These are phyloP conservation scores for Mycena citricolor DNA, from an alignment of 1,284 basidiomycete species.

Conservation along the genomic window DNA sequence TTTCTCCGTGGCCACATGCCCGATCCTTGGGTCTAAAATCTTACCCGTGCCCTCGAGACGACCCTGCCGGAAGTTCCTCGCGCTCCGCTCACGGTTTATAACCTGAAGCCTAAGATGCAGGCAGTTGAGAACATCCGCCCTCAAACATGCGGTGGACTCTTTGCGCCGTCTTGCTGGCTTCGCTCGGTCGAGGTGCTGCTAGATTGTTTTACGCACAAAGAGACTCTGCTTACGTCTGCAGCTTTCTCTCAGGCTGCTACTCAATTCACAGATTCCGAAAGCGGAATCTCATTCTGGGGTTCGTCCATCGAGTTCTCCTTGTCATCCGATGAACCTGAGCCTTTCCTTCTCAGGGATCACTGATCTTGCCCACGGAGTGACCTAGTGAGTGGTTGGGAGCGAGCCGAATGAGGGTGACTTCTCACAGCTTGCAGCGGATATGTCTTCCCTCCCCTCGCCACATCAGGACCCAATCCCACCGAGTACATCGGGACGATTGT, in stretches of 20 bases:
- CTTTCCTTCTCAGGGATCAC: neutral
- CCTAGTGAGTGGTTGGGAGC: slow-evolving; percentile 29
- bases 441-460: slow-evolving; percentile 48
- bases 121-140: too few relatives aligned
- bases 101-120: too few relatives aligned
- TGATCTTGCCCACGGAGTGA: slow-evolving; percentile 38
- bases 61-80: slow-evolving; percentile 26
- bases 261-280: slow-evolving; percentile 48
- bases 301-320: slow-evolving; percentile 41
- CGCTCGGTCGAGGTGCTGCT: too few relatives aligned
- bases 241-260: slow-evolving; percentile 41
- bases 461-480: slow-evolving; percentile 36
- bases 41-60: too few relatives aligned
- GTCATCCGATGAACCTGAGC: neutral
- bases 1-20: slow-evolving; percentile 20
- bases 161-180: too few relatives aligned
- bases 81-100: too few relatives aligned
- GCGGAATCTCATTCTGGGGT: slow-evolving; percentile 57
- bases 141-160: too few relatives aligned
- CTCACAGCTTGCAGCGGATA: slow-evolving; percentile 35
- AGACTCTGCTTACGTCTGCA: too few relatives aligned
- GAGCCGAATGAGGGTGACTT: neutral
- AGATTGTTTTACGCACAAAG: too few relatives aligned
- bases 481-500: slow-evolving; percentile 67
- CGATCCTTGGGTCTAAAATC: too few relatives aligned